Percentiles rank a stretch among this genome's conserved stretches.
phyloP scores from a whole-genome alignment of 2,329 filamentous ascomycete genomes.

The Calcarisporium arbuscula region DNA sequence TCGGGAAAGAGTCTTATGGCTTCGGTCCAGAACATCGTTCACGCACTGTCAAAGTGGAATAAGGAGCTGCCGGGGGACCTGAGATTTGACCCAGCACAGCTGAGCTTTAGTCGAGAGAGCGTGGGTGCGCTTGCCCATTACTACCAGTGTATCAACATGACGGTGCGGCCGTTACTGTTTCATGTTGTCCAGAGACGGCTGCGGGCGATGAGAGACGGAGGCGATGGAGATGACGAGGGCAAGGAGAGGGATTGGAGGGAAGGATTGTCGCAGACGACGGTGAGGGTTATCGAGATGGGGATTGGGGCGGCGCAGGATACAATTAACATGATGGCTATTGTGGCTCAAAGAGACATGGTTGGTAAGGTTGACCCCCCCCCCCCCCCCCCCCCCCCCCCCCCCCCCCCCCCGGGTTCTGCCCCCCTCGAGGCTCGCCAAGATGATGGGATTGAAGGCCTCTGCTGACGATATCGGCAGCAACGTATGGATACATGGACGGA shows the following conservation, averaged over 20 bases:
- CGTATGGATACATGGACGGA: conserved; percentile 51
- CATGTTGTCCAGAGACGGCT: conserved; percentile 45
- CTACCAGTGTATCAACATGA: conserved; percentile 54
- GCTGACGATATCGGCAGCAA: conserved; percentile 28
- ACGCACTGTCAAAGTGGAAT: conserved; percentile 43
- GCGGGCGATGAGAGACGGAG: conserved; percentile 14
- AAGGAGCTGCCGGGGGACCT: conserved; percentile 39
- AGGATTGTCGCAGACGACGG: conserved; percentile 40
- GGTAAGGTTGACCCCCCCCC: conserved; percentile 24
- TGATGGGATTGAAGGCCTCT: no score
- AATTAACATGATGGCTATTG: conserved; percentile 18
- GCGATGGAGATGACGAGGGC: conserved; percentile 12
- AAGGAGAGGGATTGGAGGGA: conserved; percentile 27
- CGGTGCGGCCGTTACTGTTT: conserved; percentile 45
- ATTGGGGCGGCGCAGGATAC: conserved; percentile 41
- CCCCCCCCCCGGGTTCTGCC: no score
- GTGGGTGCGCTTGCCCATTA: conserved; percentile 49
- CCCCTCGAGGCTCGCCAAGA: no score
- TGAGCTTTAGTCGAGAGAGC: conserved; percentile 41
- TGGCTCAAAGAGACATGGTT: conserved; percentile 31
- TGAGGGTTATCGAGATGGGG: conserved; percentile 46
- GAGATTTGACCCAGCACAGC: conserved; percentile 39
- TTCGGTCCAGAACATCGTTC: conserved; percentile 44
- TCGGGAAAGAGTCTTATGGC: conserved; percentile 41
- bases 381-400: no score